Evolutionary conservation across 495 filamentous ascomycete genomes (phyloP).

Genomic region (Oleoguttula mirabilis): DNA sequence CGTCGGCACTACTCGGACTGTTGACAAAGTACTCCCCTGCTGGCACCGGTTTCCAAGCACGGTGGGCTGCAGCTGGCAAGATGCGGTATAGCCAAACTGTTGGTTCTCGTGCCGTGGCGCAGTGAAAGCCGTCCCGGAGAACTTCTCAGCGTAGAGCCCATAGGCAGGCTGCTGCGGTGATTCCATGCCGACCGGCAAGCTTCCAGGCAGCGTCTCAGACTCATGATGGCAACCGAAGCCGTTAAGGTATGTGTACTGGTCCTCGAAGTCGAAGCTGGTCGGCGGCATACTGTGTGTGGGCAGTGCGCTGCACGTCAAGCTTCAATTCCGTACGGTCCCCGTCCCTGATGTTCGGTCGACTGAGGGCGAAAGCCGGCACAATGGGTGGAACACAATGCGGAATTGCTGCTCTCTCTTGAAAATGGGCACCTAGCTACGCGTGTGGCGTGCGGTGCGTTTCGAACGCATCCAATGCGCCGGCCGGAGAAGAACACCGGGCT

Average conservation of each 20-base stretch:
- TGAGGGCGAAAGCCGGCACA: too few relatives aligned
- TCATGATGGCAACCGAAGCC: slow-evolving; percentile 12
- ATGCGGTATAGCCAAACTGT: slow-evolving; percentile 16
- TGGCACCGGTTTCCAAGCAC: neutral
- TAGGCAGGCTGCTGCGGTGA: slow-evolving; percentile 9
- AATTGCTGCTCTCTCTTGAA: too few relatives aligned
- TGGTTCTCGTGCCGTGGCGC: slow-evolving; percentile 8
- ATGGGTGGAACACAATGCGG: too few relatives aligned
- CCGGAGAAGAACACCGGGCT: too few relatives aligned
- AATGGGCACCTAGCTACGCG: too few relatives aligned
- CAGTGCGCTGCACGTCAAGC: neutral
- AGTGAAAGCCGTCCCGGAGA: slow-evolving; percentile 10
- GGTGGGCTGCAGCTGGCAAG: slow-evolving; percentile 13
- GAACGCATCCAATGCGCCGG: too few relatives aligned
- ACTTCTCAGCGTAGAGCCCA: slow-evolving; percentile 13
- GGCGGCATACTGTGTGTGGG: neutral
- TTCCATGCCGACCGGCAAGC: slow-evolving; percentile 10
- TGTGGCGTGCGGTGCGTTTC: too few relatives aligned
- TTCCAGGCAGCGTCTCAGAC: slow-evolving; percentile 12
- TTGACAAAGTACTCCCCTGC: neutral
- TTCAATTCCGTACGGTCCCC: too few relatives aligned
- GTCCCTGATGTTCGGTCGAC: too few relatives aligned
- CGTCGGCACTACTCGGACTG: slow-evolving; percentile 1
- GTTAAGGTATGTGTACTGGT: slow-evolving; percentile 10
- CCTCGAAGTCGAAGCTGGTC: neutral